phyloP scores from a whole-genome alignment of 2,329 filamentous ascomycete species.

The Ceratocystiopsis sp. region DNA sequence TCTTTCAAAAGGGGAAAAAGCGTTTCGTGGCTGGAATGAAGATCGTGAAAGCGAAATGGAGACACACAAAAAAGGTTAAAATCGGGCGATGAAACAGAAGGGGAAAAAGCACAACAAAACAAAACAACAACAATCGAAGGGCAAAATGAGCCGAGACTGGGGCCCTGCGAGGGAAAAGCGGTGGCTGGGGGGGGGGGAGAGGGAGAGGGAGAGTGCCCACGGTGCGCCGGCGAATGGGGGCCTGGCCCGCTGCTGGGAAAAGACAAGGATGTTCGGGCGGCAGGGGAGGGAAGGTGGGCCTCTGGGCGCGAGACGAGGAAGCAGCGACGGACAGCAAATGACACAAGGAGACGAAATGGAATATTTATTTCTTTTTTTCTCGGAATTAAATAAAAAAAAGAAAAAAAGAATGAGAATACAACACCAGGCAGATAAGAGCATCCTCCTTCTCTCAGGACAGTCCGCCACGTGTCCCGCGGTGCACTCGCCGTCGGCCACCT shows the following conservation, averaged over 20 bases:
- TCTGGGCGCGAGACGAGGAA: neutral
- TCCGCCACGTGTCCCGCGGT: too few species aligned
- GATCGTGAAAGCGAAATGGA: neutral
- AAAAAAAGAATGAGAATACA: neutral
- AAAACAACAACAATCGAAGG: neutral
- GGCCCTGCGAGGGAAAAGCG: constrained; percentile 1
- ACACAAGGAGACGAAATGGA: neutral
- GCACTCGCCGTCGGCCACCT: too few species aligned
- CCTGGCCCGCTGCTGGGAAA: too few species aligned
- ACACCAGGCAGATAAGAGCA: neutral
- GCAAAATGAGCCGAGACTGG: neutral
- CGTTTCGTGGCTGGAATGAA: neutral
- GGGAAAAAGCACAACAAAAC: constrained; percentile 3
- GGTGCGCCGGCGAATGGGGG: neutral
- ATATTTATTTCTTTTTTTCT: neutral
- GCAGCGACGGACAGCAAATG: constrained; percentile 3
- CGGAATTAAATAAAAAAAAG: neutral
- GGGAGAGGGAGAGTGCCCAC: neutral
- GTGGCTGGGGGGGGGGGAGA: constrained; percentile 4
- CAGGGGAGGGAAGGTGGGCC: neutral
- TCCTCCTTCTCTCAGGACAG: neutral
- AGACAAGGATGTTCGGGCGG: too few species aligned
- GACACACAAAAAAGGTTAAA: neutral
- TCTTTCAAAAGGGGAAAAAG: neutral
- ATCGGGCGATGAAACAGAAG: constrained; percentile 1